Conservation (phyloP, 2,329 filamentous ascomycete species). For the Fusarium sp. region DNA sequence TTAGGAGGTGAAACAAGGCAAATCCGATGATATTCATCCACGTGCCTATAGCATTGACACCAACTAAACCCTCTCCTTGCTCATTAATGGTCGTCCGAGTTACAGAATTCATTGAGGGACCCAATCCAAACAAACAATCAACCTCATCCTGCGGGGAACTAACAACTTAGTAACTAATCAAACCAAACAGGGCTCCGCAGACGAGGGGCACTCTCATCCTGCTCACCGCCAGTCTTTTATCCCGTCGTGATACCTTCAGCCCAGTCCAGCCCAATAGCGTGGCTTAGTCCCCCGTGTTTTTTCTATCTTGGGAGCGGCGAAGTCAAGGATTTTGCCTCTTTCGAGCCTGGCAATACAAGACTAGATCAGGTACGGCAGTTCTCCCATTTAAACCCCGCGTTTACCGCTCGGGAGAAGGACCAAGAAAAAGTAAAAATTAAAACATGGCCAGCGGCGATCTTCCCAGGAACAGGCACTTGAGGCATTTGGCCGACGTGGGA, state of each 20-base stretch:
- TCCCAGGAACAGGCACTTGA: conserved; percentile 37
- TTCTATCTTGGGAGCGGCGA: conserved; percentile 44
- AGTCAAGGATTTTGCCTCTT: conserved; percentile 14
- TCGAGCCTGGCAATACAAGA: neutral
- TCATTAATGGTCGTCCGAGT: conserved; percentile 36
- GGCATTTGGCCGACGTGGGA: conserved; percentile 42
- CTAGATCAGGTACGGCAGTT: conserved; percentile 32
- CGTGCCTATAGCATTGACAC: conserved; percentile 20
- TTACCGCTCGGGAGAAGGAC: conserved; percentile 39
- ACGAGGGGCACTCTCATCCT: conserved; percentile 18
- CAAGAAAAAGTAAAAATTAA: conserved; percentile 20
- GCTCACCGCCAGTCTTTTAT: conserved; percentile 42
- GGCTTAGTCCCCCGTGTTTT: conserved; percentile 32
- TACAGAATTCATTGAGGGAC: conserved; percentile 26
- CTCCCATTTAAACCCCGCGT: conserved; percentile 45
- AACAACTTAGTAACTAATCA: neutral
- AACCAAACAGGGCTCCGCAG: conserved; percentile 16
- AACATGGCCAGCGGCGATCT: conserved; percentile 34
- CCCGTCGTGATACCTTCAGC: conserved; percentile 36
- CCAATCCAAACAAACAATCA: conserved; percentile 39
- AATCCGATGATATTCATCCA: conserved; percentile 26
- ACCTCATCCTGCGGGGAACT: conserved; percentile 32
- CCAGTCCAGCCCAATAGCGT: conserved; percentile 26
- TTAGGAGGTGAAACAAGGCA: conserved; percentile 30
- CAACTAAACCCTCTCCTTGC: conserved; percentile 18